Conservation (phyloP, 768 basidiomycete species). For the Kwoniella shandongensis region DNA sequence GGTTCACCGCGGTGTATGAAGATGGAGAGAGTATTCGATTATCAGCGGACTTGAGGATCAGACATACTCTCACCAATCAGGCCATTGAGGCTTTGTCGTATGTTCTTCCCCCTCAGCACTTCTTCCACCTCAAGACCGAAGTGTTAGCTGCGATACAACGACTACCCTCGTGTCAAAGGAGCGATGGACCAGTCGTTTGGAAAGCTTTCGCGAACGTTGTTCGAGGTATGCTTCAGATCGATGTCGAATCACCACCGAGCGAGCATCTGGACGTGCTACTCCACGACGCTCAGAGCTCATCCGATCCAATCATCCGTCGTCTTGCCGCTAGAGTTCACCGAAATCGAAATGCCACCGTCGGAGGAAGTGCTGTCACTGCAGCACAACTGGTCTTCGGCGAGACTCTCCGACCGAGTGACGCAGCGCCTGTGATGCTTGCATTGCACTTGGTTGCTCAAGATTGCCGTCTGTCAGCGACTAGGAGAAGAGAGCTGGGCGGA, state of each 20-base stretch:
- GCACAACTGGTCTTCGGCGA: not conserved
- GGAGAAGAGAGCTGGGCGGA: not conserved
- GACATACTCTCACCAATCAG: conserved; percentile 61
- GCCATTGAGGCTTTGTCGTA: conserved; percentile 67
- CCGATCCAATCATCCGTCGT: conserved; percentile 29
- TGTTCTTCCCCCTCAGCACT: conserved; percentile 61
- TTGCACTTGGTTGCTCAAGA: conserved; percentile 74
- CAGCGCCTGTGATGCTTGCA: conserved; percentile 67
- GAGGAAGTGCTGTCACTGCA: not conserved
- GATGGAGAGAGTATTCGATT: conserved; percentile 59
- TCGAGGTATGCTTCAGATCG: conserved; percentile 16
- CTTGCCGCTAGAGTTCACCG: conserved; percentile 18
- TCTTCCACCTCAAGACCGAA: conserved; percentile 64
- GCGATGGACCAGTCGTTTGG: conserved; percentile 11
- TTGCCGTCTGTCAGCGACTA: conserved; percentile 37
- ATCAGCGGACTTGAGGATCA: conserved; percentile 62
- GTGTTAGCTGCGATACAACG: conserved; percentile 8
- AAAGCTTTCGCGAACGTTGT: conserved; percentile 13
- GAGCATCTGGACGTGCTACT: conserved; percentile 9
- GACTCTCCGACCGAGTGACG: not conserved
- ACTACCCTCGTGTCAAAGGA: not conserved
- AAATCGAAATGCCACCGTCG: no score
- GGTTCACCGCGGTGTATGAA: conserved; percentile 61
- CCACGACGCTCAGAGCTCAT: not conserved
- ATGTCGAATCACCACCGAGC: not conserved